These are phyloP conservation scores for Cladophialophora psammophila DNA, from an alignment of 2,329 filamentous ascomycete genomes.

Conservation along the genomic window DNA sequence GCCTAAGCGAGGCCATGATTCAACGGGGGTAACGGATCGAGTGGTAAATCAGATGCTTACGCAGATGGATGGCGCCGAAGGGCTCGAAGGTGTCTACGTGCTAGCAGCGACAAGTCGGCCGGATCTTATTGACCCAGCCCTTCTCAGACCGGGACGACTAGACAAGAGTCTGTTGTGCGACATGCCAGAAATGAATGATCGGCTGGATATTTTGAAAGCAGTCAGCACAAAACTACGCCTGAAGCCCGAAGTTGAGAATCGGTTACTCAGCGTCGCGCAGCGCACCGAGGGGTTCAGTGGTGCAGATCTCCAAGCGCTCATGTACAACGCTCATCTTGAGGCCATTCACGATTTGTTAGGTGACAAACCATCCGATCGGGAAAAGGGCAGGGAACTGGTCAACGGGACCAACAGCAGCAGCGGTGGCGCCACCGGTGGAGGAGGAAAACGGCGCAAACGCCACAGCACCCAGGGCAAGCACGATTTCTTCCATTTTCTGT, in stretches of 20 bases:
- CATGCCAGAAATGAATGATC: slow-evolving; percentile 79
- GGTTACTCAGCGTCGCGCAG: slow-evolving; percentile 75
- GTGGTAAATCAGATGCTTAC: slow-evolving; percentile 98
- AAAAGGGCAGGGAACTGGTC: slow-evolving; percentile 41
- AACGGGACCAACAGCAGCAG: slow-evolving; percentile 27
- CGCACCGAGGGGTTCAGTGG: slow-evolving; percentile 90
- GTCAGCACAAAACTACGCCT: slow-evolving; percentile 83
- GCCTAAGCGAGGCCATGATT: slow-evolving; percentile 95
- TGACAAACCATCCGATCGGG: slow-evolving; percentile 50
- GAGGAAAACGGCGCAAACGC: slow-evolving; percentile 44
- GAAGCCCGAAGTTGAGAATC: slow-evolving; percentile 68
- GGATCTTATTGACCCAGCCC: slow-evolving; percentile 92
- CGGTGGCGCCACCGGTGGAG: slow-evolving; percentile 46
- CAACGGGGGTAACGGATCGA: slow-evolving; percentile 95
- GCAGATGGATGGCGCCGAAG: slow-evolving; percentile 98
- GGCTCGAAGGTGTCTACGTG: slow-evolving; percentile 92
- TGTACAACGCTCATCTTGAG: slow-evolving; percentile 96
- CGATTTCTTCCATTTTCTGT: slow-evolving; percentile 82
- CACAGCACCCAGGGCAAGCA: slow-evolving; percentile 49
- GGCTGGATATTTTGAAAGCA: slow-evolving; percentile 85
- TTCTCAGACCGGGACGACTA: slow-evolving; percentile 87
- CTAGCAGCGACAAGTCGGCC: slow-evolving; percentile 92
- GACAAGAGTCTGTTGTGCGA: slow-evolving; percentile 95
- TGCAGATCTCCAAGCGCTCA: slow-evolving; percentile 90
- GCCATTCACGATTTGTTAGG: slow-evolving; percentile 93